phyloP scores from a whole-genome alignment of 73 alveolate genomes.

The Paramecium pentaurelia region DNA sequence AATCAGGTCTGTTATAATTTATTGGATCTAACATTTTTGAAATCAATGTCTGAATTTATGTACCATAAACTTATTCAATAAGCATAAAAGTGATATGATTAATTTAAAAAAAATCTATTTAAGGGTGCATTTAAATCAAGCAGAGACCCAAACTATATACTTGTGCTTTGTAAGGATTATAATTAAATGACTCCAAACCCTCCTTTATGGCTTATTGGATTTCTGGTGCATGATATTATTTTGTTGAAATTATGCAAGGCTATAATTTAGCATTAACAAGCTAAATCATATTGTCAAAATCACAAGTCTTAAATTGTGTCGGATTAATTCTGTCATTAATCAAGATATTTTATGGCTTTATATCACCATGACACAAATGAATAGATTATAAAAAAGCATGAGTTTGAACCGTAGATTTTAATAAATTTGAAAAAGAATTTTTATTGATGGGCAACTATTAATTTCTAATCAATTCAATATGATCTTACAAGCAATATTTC shows the following conservation, averaged over 20 bases:
- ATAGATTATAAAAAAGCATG: not conserved
- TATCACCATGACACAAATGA: not conserved
- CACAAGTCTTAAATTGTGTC: not conserved
- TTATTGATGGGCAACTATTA: not conserved
- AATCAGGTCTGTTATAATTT: not conserved
- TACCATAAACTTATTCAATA: not conserved
- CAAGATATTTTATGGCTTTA: conserved; percentile 2
- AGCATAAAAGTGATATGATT: not conserved
- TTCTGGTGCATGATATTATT: conserved; percentile 9
- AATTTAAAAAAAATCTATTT: not conserved
- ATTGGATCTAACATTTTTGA: not conserved
- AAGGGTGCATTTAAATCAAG: conserved; percentile 3
- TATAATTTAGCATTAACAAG: not conserved
- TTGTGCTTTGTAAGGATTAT: not conserved
- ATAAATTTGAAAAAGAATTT: not conserved
- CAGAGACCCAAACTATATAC: not conserved
- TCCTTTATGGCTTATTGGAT: not conserved
- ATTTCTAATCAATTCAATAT: not conserved
- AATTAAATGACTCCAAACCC: not conserved
- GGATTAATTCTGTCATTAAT: not conserved
- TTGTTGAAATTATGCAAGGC: not conserved
- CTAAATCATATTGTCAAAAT: not conserved
- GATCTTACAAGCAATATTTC: not conserved
- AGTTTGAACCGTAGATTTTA: not conserved
- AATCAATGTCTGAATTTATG: not conserved